Percentiles rank a stretch among this genome's conserved stretches.
phyloP scores from a whole-genome alignment of 306 rosid genomes.

The Cucurbita pepo region DNA sequence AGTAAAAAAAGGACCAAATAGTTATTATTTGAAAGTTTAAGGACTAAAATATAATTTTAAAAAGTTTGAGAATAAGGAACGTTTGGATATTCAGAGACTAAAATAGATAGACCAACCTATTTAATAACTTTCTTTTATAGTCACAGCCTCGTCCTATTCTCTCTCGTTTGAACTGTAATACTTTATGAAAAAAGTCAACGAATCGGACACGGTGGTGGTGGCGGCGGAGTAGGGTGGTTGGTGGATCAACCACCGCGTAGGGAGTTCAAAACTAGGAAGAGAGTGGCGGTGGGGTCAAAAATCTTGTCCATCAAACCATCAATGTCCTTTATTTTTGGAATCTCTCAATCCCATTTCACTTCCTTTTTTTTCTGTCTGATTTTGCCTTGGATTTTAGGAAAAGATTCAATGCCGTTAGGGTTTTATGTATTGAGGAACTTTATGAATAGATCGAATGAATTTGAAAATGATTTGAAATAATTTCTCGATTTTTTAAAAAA shows the following conservation, averaged over 20 bases:
- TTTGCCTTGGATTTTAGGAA: not conserved
- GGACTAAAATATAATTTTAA: too few relatives aligned
- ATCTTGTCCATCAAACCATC: not conserved
- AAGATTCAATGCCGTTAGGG: not conserved
- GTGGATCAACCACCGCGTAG: not conserved
- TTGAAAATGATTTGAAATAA: not conserved
- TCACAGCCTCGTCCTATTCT: rapidly evolving
- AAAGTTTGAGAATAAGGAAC: too few relatives aligned
- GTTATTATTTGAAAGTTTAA: too few relatives aligned
- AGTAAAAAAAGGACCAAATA: too few relatives aligned
- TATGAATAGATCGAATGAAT: not conserved
- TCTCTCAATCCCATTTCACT: not conserved
- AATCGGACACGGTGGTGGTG: not conserved
- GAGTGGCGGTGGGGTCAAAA: not conserved
- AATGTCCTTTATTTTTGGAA: constrained; percentile 6
- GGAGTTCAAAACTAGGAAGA: not conserved
- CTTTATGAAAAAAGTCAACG: not conserved
- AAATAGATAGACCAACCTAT: too few relatives aligned
- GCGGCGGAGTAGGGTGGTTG: not conserved
- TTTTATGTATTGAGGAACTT: not conserved
- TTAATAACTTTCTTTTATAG: not conserved
- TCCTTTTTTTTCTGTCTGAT: not conserved
- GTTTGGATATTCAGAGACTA: too few relatives aligned
- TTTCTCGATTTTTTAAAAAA: too few relatives aligned
- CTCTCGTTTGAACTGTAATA: not conserved